Evolutionary conservation across 2,329 filamentous ascomycete species (phyloP).

Genomic region (Trichoderma gracile): DNA sequence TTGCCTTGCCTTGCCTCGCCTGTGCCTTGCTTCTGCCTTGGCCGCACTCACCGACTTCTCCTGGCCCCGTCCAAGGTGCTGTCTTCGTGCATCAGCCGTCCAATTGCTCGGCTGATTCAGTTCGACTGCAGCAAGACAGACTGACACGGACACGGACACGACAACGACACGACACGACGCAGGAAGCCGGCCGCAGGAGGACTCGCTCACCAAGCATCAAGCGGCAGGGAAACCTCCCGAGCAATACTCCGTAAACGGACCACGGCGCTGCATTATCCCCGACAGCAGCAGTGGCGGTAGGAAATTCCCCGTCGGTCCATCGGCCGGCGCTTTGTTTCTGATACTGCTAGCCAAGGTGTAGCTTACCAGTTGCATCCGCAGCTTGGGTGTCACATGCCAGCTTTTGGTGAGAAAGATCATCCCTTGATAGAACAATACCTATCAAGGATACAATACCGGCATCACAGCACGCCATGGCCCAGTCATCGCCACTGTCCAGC

Average conservation of each 20-base stretch:
- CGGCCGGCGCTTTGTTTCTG: not conserved
- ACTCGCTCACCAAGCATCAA: not conserved
- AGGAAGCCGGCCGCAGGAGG: not conserved
- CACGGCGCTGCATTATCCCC: constrained; percentile 5
- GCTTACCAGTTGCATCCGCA: not conserved
- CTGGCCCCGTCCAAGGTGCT: constrained; percentile 3
- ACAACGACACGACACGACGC: not conserved
- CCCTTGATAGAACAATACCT: not conserved
- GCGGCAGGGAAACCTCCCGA: not conserved
- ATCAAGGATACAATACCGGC: not conserved
- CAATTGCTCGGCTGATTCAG: constrained; percentile 12
- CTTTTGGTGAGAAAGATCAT: constrained; percentile 8
- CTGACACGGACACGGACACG: not conserved
- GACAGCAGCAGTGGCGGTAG: not conserved
- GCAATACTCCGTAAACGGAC: constrained; percentile 1
- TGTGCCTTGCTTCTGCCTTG: not conserved
- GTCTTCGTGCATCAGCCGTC: constrained; percentile 6
- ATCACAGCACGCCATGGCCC: constrained; percentile 15
- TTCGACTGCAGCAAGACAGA: not conserved
- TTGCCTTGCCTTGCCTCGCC: too few relatives aligned
- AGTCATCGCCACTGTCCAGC: constrained; percentile 21
- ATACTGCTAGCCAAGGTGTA: too few relatives aligned
- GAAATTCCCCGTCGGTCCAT: not conserved
- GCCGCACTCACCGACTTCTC: constrained; percentile 23
- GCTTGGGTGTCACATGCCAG: constrained; percentile 6